A percentile compares a stretch with the other conserved stretches of the same genome.
Evolutionary conservation across 441 rosid species (phyloP).

Genomic region (Gossypium schwendimanii): DNA sequence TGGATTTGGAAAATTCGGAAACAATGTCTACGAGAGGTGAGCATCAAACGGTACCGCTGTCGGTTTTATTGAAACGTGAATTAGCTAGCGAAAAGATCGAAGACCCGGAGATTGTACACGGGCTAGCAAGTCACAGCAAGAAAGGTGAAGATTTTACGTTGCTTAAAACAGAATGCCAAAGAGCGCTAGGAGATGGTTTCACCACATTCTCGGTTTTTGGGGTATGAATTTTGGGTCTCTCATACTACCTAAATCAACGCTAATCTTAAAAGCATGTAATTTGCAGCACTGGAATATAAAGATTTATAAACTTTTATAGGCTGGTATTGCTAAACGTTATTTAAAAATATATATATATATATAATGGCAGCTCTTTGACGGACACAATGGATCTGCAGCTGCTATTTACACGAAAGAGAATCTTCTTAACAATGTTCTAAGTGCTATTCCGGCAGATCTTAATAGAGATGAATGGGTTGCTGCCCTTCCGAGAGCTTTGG

Average conservation of each 20-base stretch:
- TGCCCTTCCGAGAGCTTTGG: conserved; percentile 92
- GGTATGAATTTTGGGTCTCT: conserved; percentile 30
- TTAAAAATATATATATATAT: no score
- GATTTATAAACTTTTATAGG: neutral
- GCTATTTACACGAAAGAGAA: conserved; percentile 94
- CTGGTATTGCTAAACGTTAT: conserved; percentile 4
- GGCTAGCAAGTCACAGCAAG: conserved; percentile 87
- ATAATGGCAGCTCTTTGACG: conserved; percentile 79
- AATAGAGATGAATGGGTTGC: conserved; percentile 88
- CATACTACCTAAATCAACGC: neutral
- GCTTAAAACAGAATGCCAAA: conserved; percentile 73
- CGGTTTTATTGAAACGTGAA: conserved; percentile 86
- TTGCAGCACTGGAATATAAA: neutral
- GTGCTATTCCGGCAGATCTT: conserved; percentile 83
- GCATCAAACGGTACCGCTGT: conserved; percentile 87
- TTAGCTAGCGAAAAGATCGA: conserved; percentile 73
- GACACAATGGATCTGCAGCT: conserved; percentile 95
- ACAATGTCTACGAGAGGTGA: conserved; percentile 51
- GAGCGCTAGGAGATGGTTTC: conserved; percentile 76
- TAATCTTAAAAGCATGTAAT: neutral
- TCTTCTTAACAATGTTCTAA: conserved; percentile 67
- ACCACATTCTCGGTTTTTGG: conserved; percentile 77
- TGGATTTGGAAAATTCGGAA: neutral
- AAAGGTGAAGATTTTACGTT: conserved; percentile 90
- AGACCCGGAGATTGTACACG: conserved; percentile 68